phyloP scores from a whole-genome alignment of 2,329 filamentous ascomycete species.

The Penicillium sp. region DNA sequence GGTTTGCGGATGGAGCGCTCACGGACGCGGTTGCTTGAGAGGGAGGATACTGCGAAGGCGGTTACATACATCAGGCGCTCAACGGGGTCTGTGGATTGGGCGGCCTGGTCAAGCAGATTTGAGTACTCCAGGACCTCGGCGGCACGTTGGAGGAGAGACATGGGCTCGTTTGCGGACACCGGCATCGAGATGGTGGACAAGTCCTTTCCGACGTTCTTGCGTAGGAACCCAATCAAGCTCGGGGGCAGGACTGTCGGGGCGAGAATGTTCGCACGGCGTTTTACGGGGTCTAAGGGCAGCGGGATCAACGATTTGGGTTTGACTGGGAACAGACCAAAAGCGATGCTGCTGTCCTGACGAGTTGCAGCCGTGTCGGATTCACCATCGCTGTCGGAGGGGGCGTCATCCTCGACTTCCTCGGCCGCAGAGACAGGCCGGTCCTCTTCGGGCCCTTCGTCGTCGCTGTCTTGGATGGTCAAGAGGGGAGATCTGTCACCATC shows the following conservation, averaged over 20 bases:
- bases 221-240: conserved; percentile 82
- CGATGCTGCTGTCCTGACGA: conserved; percentile 26
- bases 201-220: conserved; percentile 97
- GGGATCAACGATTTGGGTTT: conserved; percentile 69
- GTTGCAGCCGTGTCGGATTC: conserved; percentile 39
- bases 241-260: conserved; percentile 71
- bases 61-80: conserved; percentile 76
- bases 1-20: conserved; percentile 91
- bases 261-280: conserved; percentile 61
- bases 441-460: conserved; percentile 52
- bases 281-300: conserved; percentile 60
- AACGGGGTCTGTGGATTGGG: conserved; percentile 46
- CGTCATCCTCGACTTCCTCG: conserved; percentile 46
- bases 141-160: conserved; percentile 75
- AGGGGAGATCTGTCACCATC: conserved; percentile 53
- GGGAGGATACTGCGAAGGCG: conserved; percentile 81
- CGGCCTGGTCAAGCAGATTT: conserved; percentile 67
- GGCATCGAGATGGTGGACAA: conserved; percentile 95
- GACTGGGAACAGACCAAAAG: conserved; percentile 57
- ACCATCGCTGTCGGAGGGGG: conserved; percentile 55
- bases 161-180: conserved; percentile 88
- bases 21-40: conserved; percentile 72
- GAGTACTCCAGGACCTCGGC: conserved; percentile 90
- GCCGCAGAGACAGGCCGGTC: conserved; percentile 23
- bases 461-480: conserved; percentile 65